These are phyloP conservation scores for Ogataea minuta DNA, from an alignment of 805 yeast species.

Conservation along the genomic window DNA sequence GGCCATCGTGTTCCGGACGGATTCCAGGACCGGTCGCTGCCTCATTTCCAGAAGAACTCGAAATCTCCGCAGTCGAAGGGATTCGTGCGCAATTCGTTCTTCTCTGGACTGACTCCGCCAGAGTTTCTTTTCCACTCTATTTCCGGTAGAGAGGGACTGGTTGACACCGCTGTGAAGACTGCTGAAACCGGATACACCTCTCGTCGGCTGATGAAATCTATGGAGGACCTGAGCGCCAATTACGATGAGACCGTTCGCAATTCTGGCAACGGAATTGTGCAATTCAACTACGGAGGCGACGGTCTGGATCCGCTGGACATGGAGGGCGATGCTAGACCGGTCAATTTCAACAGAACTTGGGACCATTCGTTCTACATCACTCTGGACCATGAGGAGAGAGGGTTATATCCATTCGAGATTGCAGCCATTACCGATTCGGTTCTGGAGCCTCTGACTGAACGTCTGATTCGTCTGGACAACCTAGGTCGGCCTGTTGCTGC, in stretches of 20 bases:
- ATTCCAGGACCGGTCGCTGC: conserved; percentile 97
- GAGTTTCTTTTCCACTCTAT: conserved; percentile 98
- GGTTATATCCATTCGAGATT: conserved; percentile 72
- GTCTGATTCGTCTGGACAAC: conserved; percentile 68
- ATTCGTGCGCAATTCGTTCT: conserved; percentile 94
- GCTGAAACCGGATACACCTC: conserved; percentile 99
- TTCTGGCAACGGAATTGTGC: conserved; percentile 94
- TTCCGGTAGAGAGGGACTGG: conserved; percentile 99
- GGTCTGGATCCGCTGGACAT: conserved; percentile 97
- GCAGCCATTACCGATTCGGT: conserved; percentile 51
- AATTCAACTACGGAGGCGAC: conserved; percentile 97
- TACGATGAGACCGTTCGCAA: conserved; percentile 95
- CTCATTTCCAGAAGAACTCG: conserved; percentile 94
- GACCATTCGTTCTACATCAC: conserved; percentile 82
- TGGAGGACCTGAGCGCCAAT: conserved; percentile 91
- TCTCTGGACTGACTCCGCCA: conserved; percentile 90
- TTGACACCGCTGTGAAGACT: conserved; percentile 98
- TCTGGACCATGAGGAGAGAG: conserved; percentile 49
- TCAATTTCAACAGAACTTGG: conserved; percentile 92
- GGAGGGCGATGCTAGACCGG: conserved; percentile 99
- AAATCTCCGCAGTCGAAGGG: conserved; percentile 98
- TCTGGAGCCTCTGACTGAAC: conserved; percentile 59
- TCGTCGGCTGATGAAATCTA: conserved; percentile 94
- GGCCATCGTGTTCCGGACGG: conserved; percentile 99
- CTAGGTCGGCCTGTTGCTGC: conserved; percentile 52